Percentiles rank a stretch among this genome's conserved stretches.
phyloP scores from a whole-genome alignment of 345 rosid genomes.

The Moricandia moricandioides region DNA sequence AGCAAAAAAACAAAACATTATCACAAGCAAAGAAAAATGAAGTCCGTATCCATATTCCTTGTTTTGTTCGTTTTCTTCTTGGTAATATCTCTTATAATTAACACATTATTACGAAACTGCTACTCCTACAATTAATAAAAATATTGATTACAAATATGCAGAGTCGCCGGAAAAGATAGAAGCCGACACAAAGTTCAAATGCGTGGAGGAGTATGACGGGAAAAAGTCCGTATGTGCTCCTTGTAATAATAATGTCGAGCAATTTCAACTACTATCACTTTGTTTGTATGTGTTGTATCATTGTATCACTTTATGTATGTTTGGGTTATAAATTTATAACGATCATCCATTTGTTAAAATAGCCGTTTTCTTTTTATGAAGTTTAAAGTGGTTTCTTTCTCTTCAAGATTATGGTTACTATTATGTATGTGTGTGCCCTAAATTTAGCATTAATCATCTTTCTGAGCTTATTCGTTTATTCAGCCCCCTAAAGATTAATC shows the following conservation, averaged over 20 bases:
- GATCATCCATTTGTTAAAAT: neutral
- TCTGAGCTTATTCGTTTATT: neutral
- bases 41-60: neutral
- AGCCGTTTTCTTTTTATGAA: neutral
- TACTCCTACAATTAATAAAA: neutral
- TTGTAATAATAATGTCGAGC: too few relatives aligned
- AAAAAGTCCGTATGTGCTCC: too few relatives aligned
- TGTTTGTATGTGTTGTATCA: neutral
- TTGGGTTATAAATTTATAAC: neutral
- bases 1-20: neutral
- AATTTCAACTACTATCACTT: too few relatives aligned
- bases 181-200: neutral
- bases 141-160: neutral
- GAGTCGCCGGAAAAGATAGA: neutral
- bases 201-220: neutral
- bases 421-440: neutral
- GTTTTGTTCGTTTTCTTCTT: neutral
- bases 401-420: neutral
- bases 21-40: neutral
- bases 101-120: neutral
- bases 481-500: neutral
- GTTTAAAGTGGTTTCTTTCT: neutral
- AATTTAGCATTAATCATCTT: neutral
- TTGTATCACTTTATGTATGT: neutral
- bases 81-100: neutral